Percentiles rank a stretch among this genome's conserved stretches.
These are phyloP conservation scores for Eucommia ulmoides DNA, from an alignment of 257 asterid genomes.

Conservation along the genomic window DNA sequence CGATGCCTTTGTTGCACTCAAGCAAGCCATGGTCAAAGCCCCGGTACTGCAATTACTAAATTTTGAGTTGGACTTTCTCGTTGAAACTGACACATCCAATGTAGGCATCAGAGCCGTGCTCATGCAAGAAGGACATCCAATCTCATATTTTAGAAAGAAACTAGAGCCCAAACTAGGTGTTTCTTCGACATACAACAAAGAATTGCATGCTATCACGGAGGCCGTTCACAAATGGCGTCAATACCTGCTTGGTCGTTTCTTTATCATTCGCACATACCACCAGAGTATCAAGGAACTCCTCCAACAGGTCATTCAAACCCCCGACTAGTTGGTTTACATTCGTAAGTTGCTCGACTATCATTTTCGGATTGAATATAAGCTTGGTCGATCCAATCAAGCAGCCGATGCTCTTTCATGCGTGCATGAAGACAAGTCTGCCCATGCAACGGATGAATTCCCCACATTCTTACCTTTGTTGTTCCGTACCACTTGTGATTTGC, in stretches of 20 bases:
- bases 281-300: neutral
- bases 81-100: neutral
- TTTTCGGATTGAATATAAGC: neutral
- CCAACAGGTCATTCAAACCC: neutral
- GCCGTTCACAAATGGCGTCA: conserved; percentile 4
- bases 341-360: neutral
- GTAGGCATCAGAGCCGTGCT: neutral
- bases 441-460: neutral
- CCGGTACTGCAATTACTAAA: neutral
- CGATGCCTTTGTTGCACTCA: neutral
- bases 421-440: neutral
- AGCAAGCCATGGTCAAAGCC: neutral
- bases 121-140: neutral
- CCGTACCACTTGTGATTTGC: neutral
- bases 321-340: neutral
- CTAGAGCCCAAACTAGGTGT: neutral
- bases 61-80: neutral
- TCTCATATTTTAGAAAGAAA: neutral
- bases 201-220: conserved; percentile 1
- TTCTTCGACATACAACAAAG: neutral
- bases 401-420: neutral
- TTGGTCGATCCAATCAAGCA: neutral
- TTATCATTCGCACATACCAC: neutral
- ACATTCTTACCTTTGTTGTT: neutral
- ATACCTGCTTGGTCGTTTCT: neutral